Percentiles rank a stretch among this genome's conserved stretches.
phyloP scores from a whole-genome alignment of 768 basidiomycete species.

The Suillus subluteus region DNA sequence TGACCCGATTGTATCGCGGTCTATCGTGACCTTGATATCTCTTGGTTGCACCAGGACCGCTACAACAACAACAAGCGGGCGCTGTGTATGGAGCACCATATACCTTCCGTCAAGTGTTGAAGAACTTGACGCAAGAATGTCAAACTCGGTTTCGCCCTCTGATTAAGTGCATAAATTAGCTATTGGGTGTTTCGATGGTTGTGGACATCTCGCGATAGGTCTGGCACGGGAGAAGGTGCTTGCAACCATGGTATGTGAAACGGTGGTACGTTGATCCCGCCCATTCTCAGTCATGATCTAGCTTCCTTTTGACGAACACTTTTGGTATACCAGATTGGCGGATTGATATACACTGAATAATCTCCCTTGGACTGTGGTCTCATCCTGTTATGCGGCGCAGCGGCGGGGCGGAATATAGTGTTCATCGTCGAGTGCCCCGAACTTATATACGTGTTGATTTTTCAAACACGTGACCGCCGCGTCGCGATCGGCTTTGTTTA shows the following conservation, averaged over 20 bases:
- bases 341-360: not conserved
- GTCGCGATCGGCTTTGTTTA: constrained; percentile 1
- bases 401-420: not conserved
- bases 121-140: constrained; percentile 30
- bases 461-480: not conserved
- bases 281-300: not conserved
- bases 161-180: too few relatives aligned
- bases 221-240: not conserved
- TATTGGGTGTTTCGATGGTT: too few relatives aligned
- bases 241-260: not conserved
- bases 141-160: constrained; percentile 30
- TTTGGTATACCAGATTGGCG: not conserved
- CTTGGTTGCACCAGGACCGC: constrained; percentile 51
- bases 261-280: not conserved
- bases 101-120: constrained; percentile 54
- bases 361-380: not conserved
- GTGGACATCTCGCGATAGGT: not conserved
- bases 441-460: not conserved
- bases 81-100: constrained; percentile 40
- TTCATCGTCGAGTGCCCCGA: not conserved
- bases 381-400: not conserved
- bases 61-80: constrained; percentile 44
- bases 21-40: not conserved
- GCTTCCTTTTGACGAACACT: not conserved
- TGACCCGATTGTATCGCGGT: not conserved